phyloP scores from a whole-genome alignment of 208 protist species.

The Entamoeba dispar region DNA sequence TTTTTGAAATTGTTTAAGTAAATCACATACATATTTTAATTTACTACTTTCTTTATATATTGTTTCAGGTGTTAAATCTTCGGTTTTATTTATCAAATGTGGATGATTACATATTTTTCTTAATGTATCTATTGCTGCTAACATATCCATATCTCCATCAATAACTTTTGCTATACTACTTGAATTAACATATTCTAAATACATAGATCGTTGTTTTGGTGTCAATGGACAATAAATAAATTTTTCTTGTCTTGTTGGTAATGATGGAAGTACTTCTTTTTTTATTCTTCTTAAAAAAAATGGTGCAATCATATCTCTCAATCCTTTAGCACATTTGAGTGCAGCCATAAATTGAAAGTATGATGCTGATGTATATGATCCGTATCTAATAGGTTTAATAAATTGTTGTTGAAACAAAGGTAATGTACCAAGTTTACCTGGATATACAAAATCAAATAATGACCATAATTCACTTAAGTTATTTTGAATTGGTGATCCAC shows the following conservation, averaged over 20 bases:
- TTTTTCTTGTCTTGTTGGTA: conserved; percentile 14
- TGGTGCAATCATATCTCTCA: conserved; percentile 4
- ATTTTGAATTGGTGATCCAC: conserved; percentile 82
- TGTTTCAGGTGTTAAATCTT: background rate
- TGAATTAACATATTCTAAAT: background rate
- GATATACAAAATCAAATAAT: conserved; percentile 90
- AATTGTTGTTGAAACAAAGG: conserved; percentile 53
- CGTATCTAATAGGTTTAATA: conserved; percentile 48
- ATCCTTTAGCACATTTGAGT: background rate
- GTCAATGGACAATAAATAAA: conserved; percentile 13
- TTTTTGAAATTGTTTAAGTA: background rate
- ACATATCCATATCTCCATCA: background rate
- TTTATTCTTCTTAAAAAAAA: conserved; percentile 16
- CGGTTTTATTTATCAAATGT: background rate
- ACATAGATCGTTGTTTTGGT: background rate
- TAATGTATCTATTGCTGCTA: background rate
- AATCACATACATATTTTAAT: background rate
- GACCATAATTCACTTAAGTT: conserved; percentile 90
- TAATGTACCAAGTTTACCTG: conserved; percentile 64
- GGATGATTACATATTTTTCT: conserved; percentile 26
- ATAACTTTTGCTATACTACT: background rate
- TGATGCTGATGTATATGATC: conserved; percentile 61
- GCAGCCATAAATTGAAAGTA: conserved; percentile 20
- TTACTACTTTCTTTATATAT: background rate
- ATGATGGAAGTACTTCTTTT: background rate